These are phyloP conservation scores for Mycena sanguinolenta DNA, from an alignment of 768 basidiomycete genomes.

Conservation along the genomic window DNA sequence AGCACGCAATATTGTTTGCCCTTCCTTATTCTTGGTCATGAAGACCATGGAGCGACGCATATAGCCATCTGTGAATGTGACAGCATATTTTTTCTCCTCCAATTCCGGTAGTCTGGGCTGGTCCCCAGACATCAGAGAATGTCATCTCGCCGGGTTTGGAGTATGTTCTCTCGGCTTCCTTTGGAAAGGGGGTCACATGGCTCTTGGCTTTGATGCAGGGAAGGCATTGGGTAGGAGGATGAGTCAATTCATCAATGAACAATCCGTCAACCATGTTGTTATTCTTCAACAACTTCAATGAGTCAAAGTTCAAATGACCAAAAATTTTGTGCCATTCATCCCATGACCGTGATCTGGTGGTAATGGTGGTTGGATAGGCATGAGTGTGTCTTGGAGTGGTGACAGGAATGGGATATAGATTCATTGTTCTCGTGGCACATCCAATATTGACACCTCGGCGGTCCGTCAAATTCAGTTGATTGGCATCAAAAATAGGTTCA, in stretches of 20 bases:
- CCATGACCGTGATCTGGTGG: constrained; percentile 25
- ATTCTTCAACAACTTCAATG: constrained; percentile 36
- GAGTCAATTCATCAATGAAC: not conserved
- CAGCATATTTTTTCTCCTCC: too few species aligned
- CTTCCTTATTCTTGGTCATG: not conserved
- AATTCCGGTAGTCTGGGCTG: too few species aligned
- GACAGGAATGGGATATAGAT: too few species aligned
- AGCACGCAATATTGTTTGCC: not conserved
- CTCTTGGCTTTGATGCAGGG: constrained; percentile 44
- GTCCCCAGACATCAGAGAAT: too few species aligned
- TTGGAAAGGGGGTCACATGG: constrained; percentile 46
- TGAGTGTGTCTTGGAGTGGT: too few species aligned
- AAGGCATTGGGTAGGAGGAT: constrained; percentile 38
- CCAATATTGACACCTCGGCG: too few species aligned
- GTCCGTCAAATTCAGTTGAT: too few species aligned
- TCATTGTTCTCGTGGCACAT: too few species aligned
- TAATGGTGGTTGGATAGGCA: not conserved
- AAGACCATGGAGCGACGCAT: not conserved
- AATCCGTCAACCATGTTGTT: constrained; percentile 19
- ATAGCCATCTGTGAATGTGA: not conserved
- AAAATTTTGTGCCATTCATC: constrained; percentile 46
- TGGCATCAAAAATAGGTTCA: not conserved
- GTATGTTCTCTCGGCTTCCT: constrained; percentile 26
- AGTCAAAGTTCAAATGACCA: not conserved
- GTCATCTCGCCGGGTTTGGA: too few species aligned